phyloP scores from a whole-genome alignment of 2,329 filamentous ascomycete species.

The Botryotinia calthae region DNA sequence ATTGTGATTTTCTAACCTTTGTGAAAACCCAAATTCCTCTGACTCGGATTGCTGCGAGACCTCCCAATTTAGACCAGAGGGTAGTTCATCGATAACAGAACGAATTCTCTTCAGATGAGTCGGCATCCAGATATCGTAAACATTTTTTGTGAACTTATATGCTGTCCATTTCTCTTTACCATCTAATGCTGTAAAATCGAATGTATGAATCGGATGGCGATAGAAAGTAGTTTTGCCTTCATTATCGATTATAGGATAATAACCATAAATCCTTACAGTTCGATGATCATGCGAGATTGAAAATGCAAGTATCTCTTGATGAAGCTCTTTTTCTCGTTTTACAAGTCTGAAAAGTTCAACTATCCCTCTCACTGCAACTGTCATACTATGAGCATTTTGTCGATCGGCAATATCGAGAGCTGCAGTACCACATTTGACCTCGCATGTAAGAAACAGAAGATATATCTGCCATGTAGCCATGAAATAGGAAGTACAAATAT shows the following conservation, averaged over 20 bases:
- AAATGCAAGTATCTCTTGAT: constrained; percentile 44
- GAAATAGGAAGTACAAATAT: too few species aligned
- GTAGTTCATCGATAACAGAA: constrained; percentile 11
- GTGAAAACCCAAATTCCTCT: too few species aligned
- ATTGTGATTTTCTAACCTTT: too few species aligned
- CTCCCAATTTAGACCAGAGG: not conserved
- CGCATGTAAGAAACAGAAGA: constrained; percentile 46
- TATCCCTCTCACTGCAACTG: constrained; percentile 39
- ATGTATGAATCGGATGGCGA: constrained; percentile 34
- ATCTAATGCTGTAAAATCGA: constrained; percentile 31
- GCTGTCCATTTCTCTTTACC: constrained; percentile 36
- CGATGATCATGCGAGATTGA: constrained; percentile 35
- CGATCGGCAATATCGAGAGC: constrained; percentile 42
- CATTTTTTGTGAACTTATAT: constrained; percentile 32
- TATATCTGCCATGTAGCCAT: too few species aligned
- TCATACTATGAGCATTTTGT: constrained; percentile 43
- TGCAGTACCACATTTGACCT: constrained; percentile 46
- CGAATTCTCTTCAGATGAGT: constrained; percentile 37
- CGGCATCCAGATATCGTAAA: constrained; percentile 38
- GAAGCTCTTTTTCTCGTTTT: constrained; percentile 26
- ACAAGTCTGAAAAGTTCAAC: constrained; percentile 34
- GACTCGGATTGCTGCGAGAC: not conserved
- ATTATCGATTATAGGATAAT: constrained; percentile 37
- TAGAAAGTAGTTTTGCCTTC: constrained; percentile 31
- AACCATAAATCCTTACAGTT: constrained; percentile 37